A percentile compares a stretch with the other conserved stretches of the same genome.
Conservation (phyloP, 2,329 filamentous ascomycete species). For the Aspergillus pseudotamarii region DNA sequence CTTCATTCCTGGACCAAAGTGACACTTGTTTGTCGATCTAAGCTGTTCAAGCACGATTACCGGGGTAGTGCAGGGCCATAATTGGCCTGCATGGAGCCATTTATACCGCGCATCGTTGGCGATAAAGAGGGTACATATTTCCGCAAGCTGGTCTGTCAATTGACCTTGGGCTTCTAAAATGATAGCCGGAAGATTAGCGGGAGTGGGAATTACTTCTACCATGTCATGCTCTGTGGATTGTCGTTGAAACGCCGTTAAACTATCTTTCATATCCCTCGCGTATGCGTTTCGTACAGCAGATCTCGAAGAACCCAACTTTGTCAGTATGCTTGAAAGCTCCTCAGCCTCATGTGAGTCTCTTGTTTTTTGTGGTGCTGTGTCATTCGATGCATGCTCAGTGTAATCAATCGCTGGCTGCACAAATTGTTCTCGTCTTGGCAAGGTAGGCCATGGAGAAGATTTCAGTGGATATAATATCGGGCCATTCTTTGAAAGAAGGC, state of each 20-base stretch:
- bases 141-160: neutral
- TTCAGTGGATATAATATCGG: neutral
- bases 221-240: neutral
- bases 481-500: neutral
- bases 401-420: neutral
- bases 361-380: neutral
- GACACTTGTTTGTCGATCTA: constrained; percentile 31
- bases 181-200: neutral
- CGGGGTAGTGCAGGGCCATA: neutral
- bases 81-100: neutral
- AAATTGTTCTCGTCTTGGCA: neutral
- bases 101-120: neutral
- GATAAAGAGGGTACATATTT: neutral
- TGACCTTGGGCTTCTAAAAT: neutral
- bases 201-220: neutral
- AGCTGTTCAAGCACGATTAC: constrained; percentile 48
- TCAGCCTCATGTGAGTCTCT: neutral
- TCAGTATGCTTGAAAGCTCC: neutral
- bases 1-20: constrained; percentile 40
- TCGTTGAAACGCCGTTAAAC: neutral
- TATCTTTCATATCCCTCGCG: neutral
- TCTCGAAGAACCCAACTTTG: neutral
- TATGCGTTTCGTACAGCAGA: neutral
- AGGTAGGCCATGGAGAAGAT: neutral
- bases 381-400: neutral